Conservation (phyloP, 1,284 basidiomycete genomes). For the Ceratobasidium theobromae region DNA sequence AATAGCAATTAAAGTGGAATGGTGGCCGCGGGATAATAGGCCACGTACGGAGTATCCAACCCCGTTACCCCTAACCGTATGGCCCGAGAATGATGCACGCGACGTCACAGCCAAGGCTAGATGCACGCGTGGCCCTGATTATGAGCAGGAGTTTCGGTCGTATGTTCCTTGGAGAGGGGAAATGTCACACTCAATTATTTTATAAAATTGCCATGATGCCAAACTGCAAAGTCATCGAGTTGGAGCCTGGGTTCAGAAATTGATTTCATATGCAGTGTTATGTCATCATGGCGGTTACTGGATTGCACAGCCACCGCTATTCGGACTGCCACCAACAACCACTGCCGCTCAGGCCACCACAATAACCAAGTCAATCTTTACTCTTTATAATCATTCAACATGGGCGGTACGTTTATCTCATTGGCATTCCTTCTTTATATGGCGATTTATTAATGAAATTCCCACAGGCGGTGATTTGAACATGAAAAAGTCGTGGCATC, state of each 20-base stretch:
- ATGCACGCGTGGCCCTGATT: no score
- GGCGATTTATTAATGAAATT: neutral
- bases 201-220: no score
- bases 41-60: no score
- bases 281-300: no score
- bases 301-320: conserved; percentile 12
- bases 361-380: neutral
- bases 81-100: neutral
- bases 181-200: neutral
- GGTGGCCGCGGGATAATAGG: no score
- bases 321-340: conserved; percentile 8
- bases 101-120: neutral
- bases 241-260: no score
- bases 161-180: neutral
- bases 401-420: conserved; percentile 70
- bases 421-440: conserved; percentile 32
- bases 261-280: no score
- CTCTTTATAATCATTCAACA: conserved; percentile 54
- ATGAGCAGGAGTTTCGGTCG: neutral
- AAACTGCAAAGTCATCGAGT: no score
- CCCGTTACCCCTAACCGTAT: neutral
- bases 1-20: no score
- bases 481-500: conserved; percentile 99
- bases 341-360: neutral
- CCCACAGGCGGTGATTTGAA: conserved; percentile 62